Evolutionary conservation across 2,329 filamentous ascomycete genomes (phyloP).

Genomic region (Diaporthe sp.): DNA sequence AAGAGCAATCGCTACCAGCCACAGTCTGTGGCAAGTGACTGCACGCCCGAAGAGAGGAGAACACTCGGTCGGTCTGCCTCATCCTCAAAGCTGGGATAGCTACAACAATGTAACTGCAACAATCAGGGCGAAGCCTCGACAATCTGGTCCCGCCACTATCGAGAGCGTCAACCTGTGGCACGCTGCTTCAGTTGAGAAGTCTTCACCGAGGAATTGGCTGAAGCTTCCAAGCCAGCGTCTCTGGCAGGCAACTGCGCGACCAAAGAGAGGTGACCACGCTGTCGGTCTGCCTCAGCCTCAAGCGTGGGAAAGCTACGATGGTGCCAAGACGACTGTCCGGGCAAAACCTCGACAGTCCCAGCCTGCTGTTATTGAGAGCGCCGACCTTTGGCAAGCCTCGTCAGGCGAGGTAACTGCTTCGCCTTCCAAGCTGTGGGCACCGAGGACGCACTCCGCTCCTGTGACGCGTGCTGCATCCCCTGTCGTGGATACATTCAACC

Average conservation of each 20-base stretch:
- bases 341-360: slow-evolving; percentile 41
- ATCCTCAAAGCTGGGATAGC: slow-evolving; percentile 56
- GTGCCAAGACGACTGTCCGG: slow-evolving; percentile 34
- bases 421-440: slow-evolving; percentile 34
- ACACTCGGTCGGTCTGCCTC: slow-evolving; percentile 50
- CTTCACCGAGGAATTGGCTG: slow-evolving; percentile 13
- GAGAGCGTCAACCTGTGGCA: slow-evolving; percentile 56
- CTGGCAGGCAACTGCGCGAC: slow-evolving; percentile 29
- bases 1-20: not conserved
- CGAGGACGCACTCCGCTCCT: not conserved
- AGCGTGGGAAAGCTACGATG: slow-evolving; percentile 41
- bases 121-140: slow-evolving; percentile 49
- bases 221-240: slow-evolving; percentile 20
- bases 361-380: slow-evolving; percentile 38
- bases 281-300: slow-evolving; percentile 41
- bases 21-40: slow-evolving; percentile 32
- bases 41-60: slow-evolving; percentile 10
- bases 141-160: slow-evolving; percentile 49
- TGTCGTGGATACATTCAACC: not conserved
- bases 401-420: not conserved
- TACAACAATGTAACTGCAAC: slow-evolving; percentile 50
- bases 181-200: not conserved
- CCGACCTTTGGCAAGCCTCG: slow-evolving; percentile 44
- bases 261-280: slow-evolving; percentile 34
- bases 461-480: slow-evolving; percentile 7